phyloP scores from a whole-genome alignment of 2,329 filamentous ascomycete species.

The Botrytis byssoidea region DNA sequence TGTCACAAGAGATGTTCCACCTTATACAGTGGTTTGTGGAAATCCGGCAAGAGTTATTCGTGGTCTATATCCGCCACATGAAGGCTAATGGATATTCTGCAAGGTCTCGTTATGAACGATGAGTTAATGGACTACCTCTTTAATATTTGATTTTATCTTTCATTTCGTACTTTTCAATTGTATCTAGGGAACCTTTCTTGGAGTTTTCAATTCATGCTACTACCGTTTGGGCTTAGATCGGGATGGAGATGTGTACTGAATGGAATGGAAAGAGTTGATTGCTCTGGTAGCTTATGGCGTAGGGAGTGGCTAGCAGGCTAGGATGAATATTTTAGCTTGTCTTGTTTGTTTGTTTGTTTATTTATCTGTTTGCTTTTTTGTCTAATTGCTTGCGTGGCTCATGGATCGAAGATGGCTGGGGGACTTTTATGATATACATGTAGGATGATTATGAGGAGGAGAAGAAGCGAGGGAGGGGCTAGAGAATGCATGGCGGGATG shows the following conservation, averaged over 20 bases:
- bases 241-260: not conserved
- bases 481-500: not conserved
- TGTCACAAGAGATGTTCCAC: constrained; percentile 47
- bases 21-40: constrained; percentile 39
- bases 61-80: constrained; percentile 31
- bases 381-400: not conserved
- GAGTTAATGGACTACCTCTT: not conserved
- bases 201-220: not conserved
- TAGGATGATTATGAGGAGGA: not conserved
- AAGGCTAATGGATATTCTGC: not conserved
- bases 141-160: not conserved
- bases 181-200: constrained; percentile 1
- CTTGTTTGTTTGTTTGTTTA: not conserved
- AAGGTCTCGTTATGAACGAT: not conserved
- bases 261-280: not conserved
- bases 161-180: not conserved
- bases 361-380: not conserved
- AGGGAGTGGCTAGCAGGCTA: not conserved
- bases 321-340: not conserved
- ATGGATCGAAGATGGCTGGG: not conserved
- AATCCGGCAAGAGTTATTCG: constrained; percentile 39
- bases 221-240: not conserved
- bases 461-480: not conserved
- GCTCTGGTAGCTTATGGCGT: not conserved
- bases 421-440: not conserved